A percentile compares a stretch with the other conserved stretches of the same genome.
phyloP scores from a whole-genome alignment of 345 rosid species.

The Arabis alpina region DNA sequence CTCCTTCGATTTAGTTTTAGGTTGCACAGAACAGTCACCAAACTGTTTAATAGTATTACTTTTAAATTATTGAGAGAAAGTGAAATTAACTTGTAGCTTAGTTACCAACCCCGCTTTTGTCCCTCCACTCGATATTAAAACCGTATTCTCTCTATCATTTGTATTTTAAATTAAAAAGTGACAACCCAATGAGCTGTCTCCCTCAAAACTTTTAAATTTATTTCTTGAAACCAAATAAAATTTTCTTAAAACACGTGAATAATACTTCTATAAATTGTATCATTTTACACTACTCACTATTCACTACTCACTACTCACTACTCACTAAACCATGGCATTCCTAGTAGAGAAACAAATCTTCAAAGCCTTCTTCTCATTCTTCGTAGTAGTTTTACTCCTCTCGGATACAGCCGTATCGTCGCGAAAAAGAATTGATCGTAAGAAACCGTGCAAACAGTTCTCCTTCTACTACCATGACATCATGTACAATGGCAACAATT shows the following conservation, averaged over 20 bases:
- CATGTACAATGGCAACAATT: slow-evolving; percentile 42
- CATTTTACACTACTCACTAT: neutral
- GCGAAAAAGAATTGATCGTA: neutral
- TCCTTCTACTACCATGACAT: slow-evolving; percentile 55
- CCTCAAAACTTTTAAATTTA: neutral
- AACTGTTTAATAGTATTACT: no score
- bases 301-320: no score
- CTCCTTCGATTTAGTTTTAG: no score
- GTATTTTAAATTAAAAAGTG: no score
- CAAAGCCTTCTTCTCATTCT: neutral
- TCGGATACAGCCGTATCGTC: slow-evolving; percentile 31
- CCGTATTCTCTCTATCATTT: no score
- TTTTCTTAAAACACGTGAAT: neutral
- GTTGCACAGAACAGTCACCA: no score
- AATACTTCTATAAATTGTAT: neutral
- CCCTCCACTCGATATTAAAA: no score
- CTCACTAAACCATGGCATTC: neutral
- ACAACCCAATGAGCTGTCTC: no score
- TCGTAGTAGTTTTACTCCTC: slow-evolving; percentile 20
- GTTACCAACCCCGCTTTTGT: no score
- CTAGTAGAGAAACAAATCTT: neutral
- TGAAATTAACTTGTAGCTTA: no score
- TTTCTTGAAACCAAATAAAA: neutral
- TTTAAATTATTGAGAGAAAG: no score
- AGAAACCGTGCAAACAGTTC: slow-evolving; percentile 51